Conservation (phyloP, 371 early-diverging fungal species). For the Mucor irregularis region DNA sequence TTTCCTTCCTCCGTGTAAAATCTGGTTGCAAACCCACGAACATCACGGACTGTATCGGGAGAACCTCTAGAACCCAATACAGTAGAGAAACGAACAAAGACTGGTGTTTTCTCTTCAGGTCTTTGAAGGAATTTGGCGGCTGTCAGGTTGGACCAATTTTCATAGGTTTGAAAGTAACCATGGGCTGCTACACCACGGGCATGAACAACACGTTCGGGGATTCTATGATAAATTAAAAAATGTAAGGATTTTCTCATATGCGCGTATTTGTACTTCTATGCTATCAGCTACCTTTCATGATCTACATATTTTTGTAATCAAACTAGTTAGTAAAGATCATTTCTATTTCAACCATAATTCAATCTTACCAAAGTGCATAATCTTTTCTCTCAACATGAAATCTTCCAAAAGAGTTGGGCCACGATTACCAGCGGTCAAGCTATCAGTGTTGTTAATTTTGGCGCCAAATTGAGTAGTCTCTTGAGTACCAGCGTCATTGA, state of each 20-base stretch:
- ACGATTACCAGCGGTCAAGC: constrained; percentile 41
- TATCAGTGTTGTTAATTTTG: constrained; percentile 33
- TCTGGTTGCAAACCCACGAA: constrained; percentile 60
- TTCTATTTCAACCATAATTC: neutral
- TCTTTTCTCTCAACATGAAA: constrained; percentile 49
- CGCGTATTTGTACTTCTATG: neutral
- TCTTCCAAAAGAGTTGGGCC: constrained; percentile 55
- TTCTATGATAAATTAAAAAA: constrained; percentile 28
- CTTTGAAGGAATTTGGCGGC: constrained; percentile 42
- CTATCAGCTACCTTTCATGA: constrained; percentile 20
- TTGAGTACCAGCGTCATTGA: constrained; percentile 17
- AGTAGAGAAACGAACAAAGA: constrained; percentile 62
- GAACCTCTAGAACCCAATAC: constrained; percentile 49
- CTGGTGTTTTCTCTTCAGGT: constrained; percentile 48
- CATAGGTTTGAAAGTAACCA: constrained; percentile 55
- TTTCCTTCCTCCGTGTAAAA: constrained; percentile 65
- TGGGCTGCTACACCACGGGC: constrained; percentile 56
- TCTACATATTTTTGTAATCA: constrained; percentile 9
- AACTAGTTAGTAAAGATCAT: neutral
- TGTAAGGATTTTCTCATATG: too few relatives aligned
- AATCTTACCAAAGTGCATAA: constrained; percentile 56
- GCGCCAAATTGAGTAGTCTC: constrained; percentile 30
- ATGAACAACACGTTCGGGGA: constrained; percentile 61
- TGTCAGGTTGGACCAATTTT: constrained; percentile 44
- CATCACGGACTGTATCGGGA: constrained; percentile 58